These are phyloP conservation scores for Penicillium sp. DNA, from an alignment of 2,329 filamentous ascomycete genomes.

Conservation along the genomic window DNA sequence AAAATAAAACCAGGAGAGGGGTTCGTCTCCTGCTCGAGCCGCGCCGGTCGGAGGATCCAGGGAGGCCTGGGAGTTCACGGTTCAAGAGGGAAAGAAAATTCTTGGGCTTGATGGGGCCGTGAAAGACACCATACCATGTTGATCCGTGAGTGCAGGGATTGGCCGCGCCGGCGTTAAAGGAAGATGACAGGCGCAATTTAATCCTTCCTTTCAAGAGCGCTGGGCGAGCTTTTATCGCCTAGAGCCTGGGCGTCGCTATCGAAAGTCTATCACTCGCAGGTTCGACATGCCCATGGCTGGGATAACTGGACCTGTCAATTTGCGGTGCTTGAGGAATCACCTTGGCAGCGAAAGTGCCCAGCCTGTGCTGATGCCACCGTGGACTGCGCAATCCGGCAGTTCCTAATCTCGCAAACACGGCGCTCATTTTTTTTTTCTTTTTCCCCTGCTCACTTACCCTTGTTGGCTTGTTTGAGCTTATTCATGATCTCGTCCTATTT, in stretches of 20 bases:
- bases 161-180: constrained; percentile 11
- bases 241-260: constrained; percentile 5
- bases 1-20: constrained; percentile 8
- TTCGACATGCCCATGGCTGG: not conserved
- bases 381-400: not conserved
- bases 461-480: constrained; percentile 16
- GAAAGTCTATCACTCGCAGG: constrained; percentile 1
- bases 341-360: not conserved
- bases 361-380: constrained; percentile 10
- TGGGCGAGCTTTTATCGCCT: constrained; percentile 9
- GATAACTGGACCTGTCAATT: constrained; percentile 13
- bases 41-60: constrained; percentile 2
- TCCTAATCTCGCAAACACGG: not conserved
- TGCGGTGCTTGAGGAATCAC: not conserved
- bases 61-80: constrained; percentile 1
- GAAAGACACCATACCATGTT: constrained; percentile 14
- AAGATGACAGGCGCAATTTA: constrained; percentile 14
- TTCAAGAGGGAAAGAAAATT: constrained; percentile 10
- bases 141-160: constrained; percentile 14
- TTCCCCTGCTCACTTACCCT: not conserved
- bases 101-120: constrained; percentile 7
- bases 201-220: constrained; percentile 12
- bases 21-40: not conserved
- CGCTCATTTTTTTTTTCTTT: constrained; percentile 1
- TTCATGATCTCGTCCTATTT: constrained; percentile 6